Conservation (phyloP, 2,329 filamentous ascomycete species). For the Grosmannia clavigera region DNA sequence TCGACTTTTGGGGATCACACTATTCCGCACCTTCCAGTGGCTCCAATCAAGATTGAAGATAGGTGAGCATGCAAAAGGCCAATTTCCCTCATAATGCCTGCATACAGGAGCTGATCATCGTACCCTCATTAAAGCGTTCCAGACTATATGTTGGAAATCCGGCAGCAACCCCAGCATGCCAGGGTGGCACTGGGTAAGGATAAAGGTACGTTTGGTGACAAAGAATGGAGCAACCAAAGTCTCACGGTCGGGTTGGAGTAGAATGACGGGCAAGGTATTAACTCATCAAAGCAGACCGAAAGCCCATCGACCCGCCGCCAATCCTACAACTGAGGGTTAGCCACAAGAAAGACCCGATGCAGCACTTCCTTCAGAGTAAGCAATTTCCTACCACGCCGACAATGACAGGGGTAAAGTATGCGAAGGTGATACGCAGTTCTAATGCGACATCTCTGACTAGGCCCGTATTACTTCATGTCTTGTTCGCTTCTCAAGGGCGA, state of each 20-base stretch:
- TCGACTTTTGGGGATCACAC: conserved; percentile 9
- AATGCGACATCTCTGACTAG: conserved; percentile 13
- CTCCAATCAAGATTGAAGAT: conserved; percentile 7
- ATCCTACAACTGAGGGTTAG: conserved; percentile 58
- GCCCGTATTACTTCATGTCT: conserved; percentile 37
- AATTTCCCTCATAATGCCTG: too few species aligned
- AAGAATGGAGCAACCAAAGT: neutral
- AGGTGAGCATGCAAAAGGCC: neutral
- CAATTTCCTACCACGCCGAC: conserved; percentile 6
- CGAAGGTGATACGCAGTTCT: neutral
- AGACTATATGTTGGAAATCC: conserved; percentile 28
- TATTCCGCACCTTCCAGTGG: conserved; percentile 5
- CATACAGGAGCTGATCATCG: conserved; percentile 2
- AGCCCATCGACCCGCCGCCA: conserved; percentile 79
- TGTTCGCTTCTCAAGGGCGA: conserved; percentile 29
- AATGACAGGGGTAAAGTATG: too few species aligned
- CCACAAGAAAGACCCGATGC: conserved; percentile 30
- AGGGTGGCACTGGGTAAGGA: conserved; percentile 62
- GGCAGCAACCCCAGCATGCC: conserved; percentile 55
- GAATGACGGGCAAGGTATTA: neutral
- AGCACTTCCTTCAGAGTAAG: conserved; percentile 46
- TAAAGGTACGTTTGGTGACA: conserved; percentile 43
- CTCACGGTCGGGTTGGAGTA: neutral
- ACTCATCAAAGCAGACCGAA: conserved; percentile 45
- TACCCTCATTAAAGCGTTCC: conserved; percentile 8